Conservation (phyloP, 352 stramenopile genomes). For the Phytophthora rubi region DNA sequence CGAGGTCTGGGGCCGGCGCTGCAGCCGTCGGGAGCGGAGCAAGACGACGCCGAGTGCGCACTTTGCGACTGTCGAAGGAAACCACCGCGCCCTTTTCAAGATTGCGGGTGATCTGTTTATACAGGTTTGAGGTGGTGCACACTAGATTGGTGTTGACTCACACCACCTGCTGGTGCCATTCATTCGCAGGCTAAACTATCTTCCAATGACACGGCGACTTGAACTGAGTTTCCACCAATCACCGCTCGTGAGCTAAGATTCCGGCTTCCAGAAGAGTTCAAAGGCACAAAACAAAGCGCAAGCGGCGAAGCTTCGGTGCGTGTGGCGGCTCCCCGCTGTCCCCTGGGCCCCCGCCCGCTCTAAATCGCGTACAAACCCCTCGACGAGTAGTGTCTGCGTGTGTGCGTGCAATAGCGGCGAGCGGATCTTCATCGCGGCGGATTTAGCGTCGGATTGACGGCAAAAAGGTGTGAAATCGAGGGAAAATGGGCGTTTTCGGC, state of each 20-base stretch:
- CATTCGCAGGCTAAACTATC: conserved; percentile 13
- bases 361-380: background rate
- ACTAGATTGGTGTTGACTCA: background rate
- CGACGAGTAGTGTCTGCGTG: conserved; percentile 16
- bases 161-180: conserved; percentile 19
- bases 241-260: conserved; percentile 22
- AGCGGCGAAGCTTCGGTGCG: conserved; percentile 26
- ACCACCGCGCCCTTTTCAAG: conserved; percentile 35
- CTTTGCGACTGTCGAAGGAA: conserved; percentile 25
- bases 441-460: conserved; percentile 17
- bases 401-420: conserved; percentile 30
- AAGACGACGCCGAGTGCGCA: background rate
- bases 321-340: background rate
- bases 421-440: conserved; percentile 9
- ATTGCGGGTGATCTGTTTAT: conserved; percentile 23
- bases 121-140: conserved; percentile 6
- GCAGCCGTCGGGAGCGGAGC: background rate
- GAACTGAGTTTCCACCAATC: conserved; percentile 22
- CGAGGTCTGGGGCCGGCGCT: background rate
- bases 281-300: conserved; percentile 37
- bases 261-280: conserved; percentile 25
- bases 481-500: background rate
- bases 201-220: conserved; percentile 12
- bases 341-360: background rate
- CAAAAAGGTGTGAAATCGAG: conserved; percentile 25